Base-by-base conservation (phyloP, 129 eudicot genomes). In the Lonicera japonica region DNA sequence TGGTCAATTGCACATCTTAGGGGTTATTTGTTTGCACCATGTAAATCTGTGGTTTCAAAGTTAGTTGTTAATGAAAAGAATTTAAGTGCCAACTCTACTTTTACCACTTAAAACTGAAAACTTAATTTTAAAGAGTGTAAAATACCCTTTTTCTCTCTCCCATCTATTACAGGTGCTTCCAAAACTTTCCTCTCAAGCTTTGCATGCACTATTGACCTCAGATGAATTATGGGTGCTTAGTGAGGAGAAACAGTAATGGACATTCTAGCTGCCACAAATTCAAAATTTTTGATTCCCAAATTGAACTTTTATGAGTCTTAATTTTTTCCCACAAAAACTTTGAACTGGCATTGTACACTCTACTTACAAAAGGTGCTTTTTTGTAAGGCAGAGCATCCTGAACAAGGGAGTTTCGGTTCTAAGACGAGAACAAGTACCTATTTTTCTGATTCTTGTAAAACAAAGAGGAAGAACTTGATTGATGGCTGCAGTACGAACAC, bases 141-240 rank as follows among this genome's bases (percentile, higher is more conserved):
- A n/a, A n/a, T n/a, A n/a, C n/a, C n/a, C n/a, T n/a, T n/a, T n/a
- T n/a, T n/a, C n/a, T n/a, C n/a, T n/a, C 45, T 46, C 8, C 16
- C 23, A 55, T 34, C 39, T n/a, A 38, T 36, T 7, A 50, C 77
- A 94, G 99, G 92, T 94, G 64, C 96, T 94, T 64, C 96, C 99
- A 41, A 94, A 88, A 65, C 99, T 94, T 67, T 94, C 99, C 34
- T 71, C 92, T 40, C 99, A 85, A 79, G 88, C 99, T 29, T 52
- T 94, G 70, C 95, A 78, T 40, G 96, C 95, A 25, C 76, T 94
- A 67, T 81, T 94, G 58, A 88, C 96, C 70, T 94, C 99, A 54
- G 88, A 94, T 79, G 89, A 85, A 67, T 79, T 94, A 17, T 94
- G 96, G 99, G 92, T 94, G 36, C 89, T 92, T 61, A 83, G 85